Conservation (phyloP, 1,284 basidiomycete genomes). For the Wallemia hederae region DNA sequence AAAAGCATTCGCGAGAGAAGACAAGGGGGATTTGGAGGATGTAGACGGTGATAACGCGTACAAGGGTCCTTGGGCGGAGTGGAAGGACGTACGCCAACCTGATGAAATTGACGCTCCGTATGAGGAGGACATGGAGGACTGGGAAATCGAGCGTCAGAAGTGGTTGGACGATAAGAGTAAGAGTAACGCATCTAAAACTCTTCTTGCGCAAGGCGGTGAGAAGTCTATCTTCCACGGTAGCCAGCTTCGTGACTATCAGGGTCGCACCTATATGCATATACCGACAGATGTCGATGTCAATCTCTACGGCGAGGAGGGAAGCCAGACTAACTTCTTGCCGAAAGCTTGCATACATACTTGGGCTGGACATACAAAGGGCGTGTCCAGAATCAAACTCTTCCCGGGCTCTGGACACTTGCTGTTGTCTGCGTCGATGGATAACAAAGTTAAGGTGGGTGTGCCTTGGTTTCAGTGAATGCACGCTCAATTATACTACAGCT, state of each 20-base stretch:
- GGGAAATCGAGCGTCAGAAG: conserved; percentile 27
- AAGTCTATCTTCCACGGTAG: conserved; percentile 67
- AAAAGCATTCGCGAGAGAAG: conserved; percentile 48
- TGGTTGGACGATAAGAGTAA: conserved; percentile 22
- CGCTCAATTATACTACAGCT: conserved; percentile 24
- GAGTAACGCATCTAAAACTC: conserved; percentile 44
- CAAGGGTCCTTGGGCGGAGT: conserved; percentile 84
- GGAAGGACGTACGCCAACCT: conserved; percentile 42
- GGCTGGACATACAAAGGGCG: conserved; percentile 90
- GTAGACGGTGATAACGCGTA: conserved; percentile 72
- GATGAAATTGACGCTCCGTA: conserved; percentile 29
- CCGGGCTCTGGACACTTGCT: conserved; percentile 76
- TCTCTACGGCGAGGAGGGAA: conserved; percentile 45
- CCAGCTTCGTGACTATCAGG: conserved; percentile 55
- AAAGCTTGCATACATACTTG: conserved; percentile 89
- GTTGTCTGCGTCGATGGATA: conserved; percentile 88
- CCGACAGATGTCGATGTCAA: conserved; percentile 34
- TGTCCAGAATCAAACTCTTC: conserved; percentile 74
- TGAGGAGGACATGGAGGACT: conserved; percentile 30
- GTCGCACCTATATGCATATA: conserved; percentile 88
- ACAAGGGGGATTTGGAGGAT: conserved; percentile 49
- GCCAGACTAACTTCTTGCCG: conserved; percentile 75
- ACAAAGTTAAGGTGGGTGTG: conserved; percentile 63
- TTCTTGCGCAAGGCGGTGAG: conserved; percentile 54
- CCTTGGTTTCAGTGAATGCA: neutral